Conservation (phyloP, 345 rosid species). For the Citrus inodora region DNA sequence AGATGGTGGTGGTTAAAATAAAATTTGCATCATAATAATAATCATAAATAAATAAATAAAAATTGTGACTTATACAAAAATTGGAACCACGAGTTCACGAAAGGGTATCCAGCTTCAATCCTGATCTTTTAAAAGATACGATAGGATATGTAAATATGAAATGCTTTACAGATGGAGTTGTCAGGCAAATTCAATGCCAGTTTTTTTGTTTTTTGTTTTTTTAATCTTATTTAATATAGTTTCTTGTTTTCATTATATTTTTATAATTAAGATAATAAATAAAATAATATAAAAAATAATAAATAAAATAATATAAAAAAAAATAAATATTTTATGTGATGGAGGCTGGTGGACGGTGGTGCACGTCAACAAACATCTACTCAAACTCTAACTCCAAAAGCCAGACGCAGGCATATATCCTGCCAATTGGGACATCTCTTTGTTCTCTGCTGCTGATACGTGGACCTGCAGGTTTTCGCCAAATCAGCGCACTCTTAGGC, state of each 20-base stretch:
- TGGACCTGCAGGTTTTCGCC: conserved; percentile 33
- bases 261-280: background rate
- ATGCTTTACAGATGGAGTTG: background rate
- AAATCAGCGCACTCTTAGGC: conserved; percentile 11
- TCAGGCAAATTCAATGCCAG: background rate
- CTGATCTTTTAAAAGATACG: conserved; percentile 4
- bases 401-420: conserved; percentile 19
- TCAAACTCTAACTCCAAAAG: conserved; percentile 17
- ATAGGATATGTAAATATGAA: background rate
- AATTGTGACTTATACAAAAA: background rate
- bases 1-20: background rate
- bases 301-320: background rate
- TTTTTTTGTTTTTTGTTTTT: background rate
- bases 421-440: background rate
- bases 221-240: too few relatives aligned
- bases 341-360: conserved; percentile 40
- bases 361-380: conserved; percentile 49
- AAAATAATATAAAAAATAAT: too few relatives aligned
- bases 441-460: conserved; percentile 23
- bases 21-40: too few relatives aligned
- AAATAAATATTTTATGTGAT: background rate
- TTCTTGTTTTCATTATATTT: background rate
- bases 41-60: too few relatives aligned
- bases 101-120: background rate
- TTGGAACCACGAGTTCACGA: background rate